phyloP scores from a whole-genome alignment of 225 moss, liverwort and hornwort genomes.

The Rhytidiadelphus loreus region DNA sequence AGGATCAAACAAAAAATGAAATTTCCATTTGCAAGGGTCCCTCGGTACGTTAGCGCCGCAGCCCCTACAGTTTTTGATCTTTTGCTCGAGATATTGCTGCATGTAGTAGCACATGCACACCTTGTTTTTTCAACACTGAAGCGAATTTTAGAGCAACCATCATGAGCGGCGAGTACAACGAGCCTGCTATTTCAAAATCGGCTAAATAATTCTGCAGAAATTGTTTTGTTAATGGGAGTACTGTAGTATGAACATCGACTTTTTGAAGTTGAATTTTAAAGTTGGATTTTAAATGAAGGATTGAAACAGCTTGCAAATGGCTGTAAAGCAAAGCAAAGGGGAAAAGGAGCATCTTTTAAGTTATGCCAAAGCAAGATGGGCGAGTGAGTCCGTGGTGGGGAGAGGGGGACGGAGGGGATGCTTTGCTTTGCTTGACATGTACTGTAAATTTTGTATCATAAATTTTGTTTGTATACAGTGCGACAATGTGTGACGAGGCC shows the following conservation, averaged over 20 bases:
- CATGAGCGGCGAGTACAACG: not conserved
- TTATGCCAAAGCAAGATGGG: not conserved
- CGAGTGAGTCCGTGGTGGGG: not conserved
- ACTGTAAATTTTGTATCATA: too few species aligned
- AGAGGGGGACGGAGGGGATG: too few species aligned
- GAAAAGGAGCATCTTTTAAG: not conserved
- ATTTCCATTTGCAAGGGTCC: not conserved
- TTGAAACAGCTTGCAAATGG: not conserved
- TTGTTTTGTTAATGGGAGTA: not conserved
- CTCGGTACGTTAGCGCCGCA: not conserved
- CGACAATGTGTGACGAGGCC: too few species aligned
- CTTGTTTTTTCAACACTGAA: not conserved
- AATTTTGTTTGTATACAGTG: not conserved
- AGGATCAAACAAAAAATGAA: not conserved
- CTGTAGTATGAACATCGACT: not conserved
- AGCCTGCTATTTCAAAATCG: not conserved
- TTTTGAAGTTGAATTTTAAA: too few species aligned
- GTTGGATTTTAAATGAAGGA: fast-evolving
- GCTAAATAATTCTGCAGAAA: not conserved
- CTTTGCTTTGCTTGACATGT: conserved; percentile 9
- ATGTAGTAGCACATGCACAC: not conserved
- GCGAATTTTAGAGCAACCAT: not conserved
- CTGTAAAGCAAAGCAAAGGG: not conserved
- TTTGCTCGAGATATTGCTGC: not conserved
- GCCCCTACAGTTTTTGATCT: not conserved